Percentiles rank a stretch among this genome's conserved stretches.
Conservation (phyloP, 1,284 basidiomycete species). For the Heterobasidion parviporum region DNA sequence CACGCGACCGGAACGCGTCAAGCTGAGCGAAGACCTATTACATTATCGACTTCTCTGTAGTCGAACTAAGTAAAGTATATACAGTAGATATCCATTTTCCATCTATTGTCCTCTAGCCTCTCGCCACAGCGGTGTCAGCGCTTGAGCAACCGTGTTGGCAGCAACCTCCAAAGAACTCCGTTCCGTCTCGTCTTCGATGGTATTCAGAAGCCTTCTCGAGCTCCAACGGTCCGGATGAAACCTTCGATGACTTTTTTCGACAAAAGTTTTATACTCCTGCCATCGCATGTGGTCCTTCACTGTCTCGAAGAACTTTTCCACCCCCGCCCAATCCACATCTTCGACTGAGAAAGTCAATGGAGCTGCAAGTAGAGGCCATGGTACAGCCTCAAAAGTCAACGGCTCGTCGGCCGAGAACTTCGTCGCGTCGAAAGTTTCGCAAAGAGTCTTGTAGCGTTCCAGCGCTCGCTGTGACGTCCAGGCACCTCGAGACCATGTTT, state of each 20-base stretch:
- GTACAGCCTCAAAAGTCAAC: slow-evolving; percentile 49
- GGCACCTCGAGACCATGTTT: slow-evolving; percentile 43
- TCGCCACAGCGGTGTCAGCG: slow-evolving; percentile 51
- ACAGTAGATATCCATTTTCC: not conserved
- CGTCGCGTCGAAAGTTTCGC: slow-evolving; percentile 53
- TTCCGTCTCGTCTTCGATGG: slow-evolving; percentile 42
- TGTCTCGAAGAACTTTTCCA: slow-evolving; percentile 60
- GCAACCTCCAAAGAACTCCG: slow-evolving; percentile 50
- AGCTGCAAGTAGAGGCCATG: slow-evolving; percentile 60
- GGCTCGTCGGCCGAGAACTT: slow-evolving; percentile 44
- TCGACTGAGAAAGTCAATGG: slow-evolving; percentile 44
- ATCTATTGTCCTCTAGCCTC: slow-evolving; percentile 23
- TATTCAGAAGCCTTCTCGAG: slow-evolving; percentile 42
- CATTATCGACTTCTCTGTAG: not conserved
- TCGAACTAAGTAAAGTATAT: not conserved
- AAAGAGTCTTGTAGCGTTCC: slow-evolving; percentile 50
- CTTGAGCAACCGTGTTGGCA: slow-evolving; percentile 52
- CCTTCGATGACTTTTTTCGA: slow-evolving; percentile 61
- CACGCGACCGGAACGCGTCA: too few relatives aligned
- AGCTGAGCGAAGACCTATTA: too few relatives aligned
- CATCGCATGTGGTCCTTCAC: slow-evolving; percentile 40
- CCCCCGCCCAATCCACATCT: slow-evolving; percentile 59
- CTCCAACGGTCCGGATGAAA: slow-evolving; percentile 66
- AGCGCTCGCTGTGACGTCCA: slow-evolving; percentile 58
- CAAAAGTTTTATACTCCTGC: slow-evolving; percentile 52